Evolutionary conservation across 768 basidiomycete species (phyloP), one percentile per base, ranked within the genome.

Genomic region (Mycena latifolia): DNA sequence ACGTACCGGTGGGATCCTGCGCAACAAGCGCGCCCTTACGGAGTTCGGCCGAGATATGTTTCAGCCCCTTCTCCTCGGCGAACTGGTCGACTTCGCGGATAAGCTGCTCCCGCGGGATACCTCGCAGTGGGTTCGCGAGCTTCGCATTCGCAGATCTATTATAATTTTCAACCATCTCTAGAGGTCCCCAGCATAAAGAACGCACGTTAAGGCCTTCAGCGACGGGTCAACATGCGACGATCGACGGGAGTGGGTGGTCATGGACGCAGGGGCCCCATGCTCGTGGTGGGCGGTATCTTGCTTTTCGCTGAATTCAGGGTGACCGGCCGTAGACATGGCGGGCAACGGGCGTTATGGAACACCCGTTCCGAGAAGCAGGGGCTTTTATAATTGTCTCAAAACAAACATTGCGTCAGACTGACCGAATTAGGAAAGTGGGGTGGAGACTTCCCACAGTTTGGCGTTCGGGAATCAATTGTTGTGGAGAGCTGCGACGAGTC

Each of bases 21-120:
- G 88, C 88, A 43, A 88, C 68, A 47, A 88, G 78, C 0, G 88
- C 88, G 18, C 87, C 88, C 73, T 86, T 88, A 61, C 78, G 74
- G 65, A 89, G 77, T 24, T 78, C 73, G 4, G 71, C 0, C 0
- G 76, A 53, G 11, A 78, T 52, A 45, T 81, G 74, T 0, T 63
- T 74, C 57, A 74, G 37, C 3, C 67, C 71, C 20, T 69, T 69
- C 22, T 70, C 77, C 66, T 77, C 77, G 0, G 85, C 85, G 68
- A 90, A 89, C 12, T 72, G 71, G 25, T 83, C 80, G 9, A 85
- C 85, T 25, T 87, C 81, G 5, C 75, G 70, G 74, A 85, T 74
- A 54, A 89, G 83, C 63, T 84, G 76, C 9, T 84, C 84, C 27
- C 82, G 78, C 18, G 84, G 75, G 37, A 87, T 77, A 18, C 85